Evolutionary conservation across 768 basidiomycete genomes (phyloP), one percentile per base, ranked within the genome.

Genomic region (Cyathus striatus): DNA sequence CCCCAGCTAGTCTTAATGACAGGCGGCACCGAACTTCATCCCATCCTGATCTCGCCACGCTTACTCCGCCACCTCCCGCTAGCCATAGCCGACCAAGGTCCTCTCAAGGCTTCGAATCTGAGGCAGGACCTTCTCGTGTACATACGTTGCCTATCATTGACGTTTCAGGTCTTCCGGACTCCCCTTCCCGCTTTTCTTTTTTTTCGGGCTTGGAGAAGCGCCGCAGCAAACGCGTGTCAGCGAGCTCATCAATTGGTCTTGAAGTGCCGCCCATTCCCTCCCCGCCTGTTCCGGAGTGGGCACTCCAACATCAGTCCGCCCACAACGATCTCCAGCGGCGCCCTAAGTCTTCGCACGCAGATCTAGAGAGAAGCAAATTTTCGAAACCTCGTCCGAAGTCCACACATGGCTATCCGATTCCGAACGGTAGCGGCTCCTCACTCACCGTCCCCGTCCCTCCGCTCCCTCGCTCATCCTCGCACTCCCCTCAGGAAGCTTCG

Each of bases 11-110:
- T n/a, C n/a, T n/a, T n/a, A n/a, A n/a, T n/a, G n/a, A n/a, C n/a
- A n/a, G n/a, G n/a, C n/a, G n/a, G n/a, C n/a, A n/a, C n/a, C 27
- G 39, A 10, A 43, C 43, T n/a, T 42, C 35, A 17, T 58, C 51
- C n/a, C 46, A 48, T 12, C 54, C 58, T 2, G 47, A 55, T 36
- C 48, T 59, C 12, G 23, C 30, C 17, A n/a, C n/a, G n/a, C 47
- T 44, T 10, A 23, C 30, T 27, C 13, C 42, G 1, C 37, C 43
- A 23, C 6, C 23, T 5, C 23, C 26, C 39, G 42, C 9, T 37
- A 17, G 41, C 25, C 18, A 6, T 18, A 44, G 44, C 26, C 43
- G 43, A 21, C 43, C 43, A 18, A 39, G 25, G 18, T 44, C 43
- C 12, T 24, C 37, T 10, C 34, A 38, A 4, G 34, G 43, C 20